A percentile compares a stretch with the other conserved stretches of the same genome.
Conservation (phyloP, 257 asterid species). For the Solanum bulbocastanum region DNA sequence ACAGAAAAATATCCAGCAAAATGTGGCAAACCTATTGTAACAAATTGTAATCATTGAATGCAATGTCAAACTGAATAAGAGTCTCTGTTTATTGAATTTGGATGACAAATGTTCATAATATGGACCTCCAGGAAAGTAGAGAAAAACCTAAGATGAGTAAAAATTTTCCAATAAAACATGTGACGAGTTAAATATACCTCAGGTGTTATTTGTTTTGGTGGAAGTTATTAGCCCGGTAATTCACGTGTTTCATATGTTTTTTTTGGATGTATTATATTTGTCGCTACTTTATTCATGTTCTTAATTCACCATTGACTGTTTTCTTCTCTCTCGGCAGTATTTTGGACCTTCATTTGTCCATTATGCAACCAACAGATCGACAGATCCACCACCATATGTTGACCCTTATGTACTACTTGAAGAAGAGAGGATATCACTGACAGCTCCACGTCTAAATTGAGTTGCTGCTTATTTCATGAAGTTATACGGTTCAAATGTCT, state of each 20-base stretch:
- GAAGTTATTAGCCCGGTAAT: neutral
- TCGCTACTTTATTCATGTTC: neutral
- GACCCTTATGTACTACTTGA: constrained; percentile 81
- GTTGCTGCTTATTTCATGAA: constrained; percentile 12
- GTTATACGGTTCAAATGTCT: constrained; percentile 9
- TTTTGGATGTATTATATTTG: neutral
- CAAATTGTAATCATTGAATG: neutral
- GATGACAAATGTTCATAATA: neutral
- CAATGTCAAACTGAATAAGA: neutral
- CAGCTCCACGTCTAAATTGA: constrained; percentile 60
- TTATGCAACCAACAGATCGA: constrained; percentile 29
- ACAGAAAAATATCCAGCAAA: neutral
- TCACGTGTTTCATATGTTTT: neutral
- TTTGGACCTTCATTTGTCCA: constrained; percentile 75
- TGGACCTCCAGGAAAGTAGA: neutral
- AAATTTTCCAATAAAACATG: neutral
- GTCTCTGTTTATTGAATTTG: neutral
- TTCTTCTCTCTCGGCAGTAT: constrained; percentile 43
- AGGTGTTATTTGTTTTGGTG: neutral
- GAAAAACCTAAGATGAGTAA: neutral
- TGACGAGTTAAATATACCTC: neutral
- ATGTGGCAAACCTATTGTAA: neutral
- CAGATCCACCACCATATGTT: constrained; percentile 39
- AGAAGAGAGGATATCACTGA: constrained; percentile 57
- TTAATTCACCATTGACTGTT: neutral